Percentiles rank a stretch among this genome's conserved stretches.
Evolutionary conservation across 257 asterid species (phyloP).

Genomic region (Solanum bulbocastanum): DNA sequence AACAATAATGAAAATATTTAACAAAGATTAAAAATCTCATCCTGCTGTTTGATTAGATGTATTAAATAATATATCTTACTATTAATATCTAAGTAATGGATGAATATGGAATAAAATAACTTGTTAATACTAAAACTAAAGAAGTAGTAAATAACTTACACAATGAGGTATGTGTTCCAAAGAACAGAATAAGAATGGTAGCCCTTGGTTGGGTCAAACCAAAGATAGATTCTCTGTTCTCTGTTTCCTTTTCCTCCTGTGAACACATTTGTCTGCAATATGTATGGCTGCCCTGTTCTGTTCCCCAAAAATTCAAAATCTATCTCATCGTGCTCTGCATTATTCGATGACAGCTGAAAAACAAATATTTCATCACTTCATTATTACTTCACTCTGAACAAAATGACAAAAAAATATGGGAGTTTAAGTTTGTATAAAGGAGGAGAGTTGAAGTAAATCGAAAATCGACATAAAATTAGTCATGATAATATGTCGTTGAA

Average conservation of each 20-base stretch:
- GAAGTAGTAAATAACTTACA: slow-evolving; percentile 5
- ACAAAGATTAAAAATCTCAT: background rate
- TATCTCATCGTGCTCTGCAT: slow-evolving; percentile 31
- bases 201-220: slow-evolving; percentile 31
- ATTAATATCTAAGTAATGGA: no score
- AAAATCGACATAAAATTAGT: background rate
- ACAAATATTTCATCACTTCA: background rate
- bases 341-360: slow-evolving; percentile 24
- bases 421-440: background rate
- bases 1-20: background rate
- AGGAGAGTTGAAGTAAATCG: background rate
- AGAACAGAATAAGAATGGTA: slow-evolving; percentile 22
- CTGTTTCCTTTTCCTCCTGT: slow-evolving; percentile 30
- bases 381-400: background rate
- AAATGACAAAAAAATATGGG: background rate
- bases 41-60: no score
- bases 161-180: slow-evolving; percentile 17
- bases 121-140: no score
- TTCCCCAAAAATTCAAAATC: slow-evolving; percentile 39
- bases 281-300: slow-evolving; percentile 32
- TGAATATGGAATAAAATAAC: no score
- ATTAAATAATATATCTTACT: no score
- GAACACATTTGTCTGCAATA: slow-evolving; percentile 32
- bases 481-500: background rate
- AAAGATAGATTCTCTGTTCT: slow-evolving; percentile 27